These are phyloP conservation scores for Phyllachora maydis DNA, from an alignment of 2,329 filamentous ascomycete species.

Conservation along the genomic window DNA sequence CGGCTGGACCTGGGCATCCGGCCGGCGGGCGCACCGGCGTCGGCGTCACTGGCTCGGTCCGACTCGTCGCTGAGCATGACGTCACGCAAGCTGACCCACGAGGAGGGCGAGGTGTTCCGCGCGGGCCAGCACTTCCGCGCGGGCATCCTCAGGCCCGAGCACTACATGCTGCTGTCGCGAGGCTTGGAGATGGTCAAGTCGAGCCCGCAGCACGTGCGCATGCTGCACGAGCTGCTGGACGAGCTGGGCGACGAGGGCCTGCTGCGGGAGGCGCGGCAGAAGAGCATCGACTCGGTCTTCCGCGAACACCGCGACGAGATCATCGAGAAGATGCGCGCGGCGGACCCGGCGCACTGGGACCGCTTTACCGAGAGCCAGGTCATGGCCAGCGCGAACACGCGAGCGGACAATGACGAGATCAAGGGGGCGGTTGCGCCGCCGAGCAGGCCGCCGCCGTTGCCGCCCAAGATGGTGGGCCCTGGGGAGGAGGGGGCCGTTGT, in stretches of 20 bases:
- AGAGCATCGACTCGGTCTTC: slow-evolving; percentile 40
- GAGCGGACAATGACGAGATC: slow-evolving; percentile 6
- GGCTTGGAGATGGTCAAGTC: slow-evolving; percentile 25
- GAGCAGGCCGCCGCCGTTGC: background rate
- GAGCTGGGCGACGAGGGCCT: slow-evolving; percentile 40
- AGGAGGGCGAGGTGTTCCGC: slow-evolving; percentile 34
- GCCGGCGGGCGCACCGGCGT: too few species aligned
- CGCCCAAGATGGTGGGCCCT: slow-evolving; percentile 13
- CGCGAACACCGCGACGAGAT: slow-evolving; percentile 33
- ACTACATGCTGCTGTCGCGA: slow-evolving; percentile 26
- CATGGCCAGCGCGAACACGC: slow-evolving; percentile 33
- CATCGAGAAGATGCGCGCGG: slow-evolving; percentile 26
- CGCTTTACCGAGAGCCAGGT: slow-evolving; percentile 39
- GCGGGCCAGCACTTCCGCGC: slow-evolving; percentile 34
- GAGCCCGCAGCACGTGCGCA: slow-evolving; percentile 25
- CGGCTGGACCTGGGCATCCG: slow-evolving; percentile 24
- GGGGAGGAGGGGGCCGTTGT: slow-evolving; percentile 17
- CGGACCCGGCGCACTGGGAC: slow-evolving; percentile 46
- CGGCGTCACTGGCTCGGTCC: slow-evolving; percentile 22
- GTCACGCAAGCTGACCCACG: slow-evolving; percentile 30
- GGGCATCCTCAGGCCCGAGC: slow-evolving; percentile 27
- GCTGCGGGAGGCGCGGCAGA: slow-evolving; percentile 26
- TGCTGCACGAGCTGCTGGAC: slow-evolving; percentile 42
- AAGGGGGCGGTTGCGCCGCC: background rate
- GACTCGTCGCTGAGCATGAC: slow-evolving; percentile 28